phyloP scores from a whole-genome alignment of 2,329 filamentous ascomycete genomes.

The Chaetomium sp. region DNA sequence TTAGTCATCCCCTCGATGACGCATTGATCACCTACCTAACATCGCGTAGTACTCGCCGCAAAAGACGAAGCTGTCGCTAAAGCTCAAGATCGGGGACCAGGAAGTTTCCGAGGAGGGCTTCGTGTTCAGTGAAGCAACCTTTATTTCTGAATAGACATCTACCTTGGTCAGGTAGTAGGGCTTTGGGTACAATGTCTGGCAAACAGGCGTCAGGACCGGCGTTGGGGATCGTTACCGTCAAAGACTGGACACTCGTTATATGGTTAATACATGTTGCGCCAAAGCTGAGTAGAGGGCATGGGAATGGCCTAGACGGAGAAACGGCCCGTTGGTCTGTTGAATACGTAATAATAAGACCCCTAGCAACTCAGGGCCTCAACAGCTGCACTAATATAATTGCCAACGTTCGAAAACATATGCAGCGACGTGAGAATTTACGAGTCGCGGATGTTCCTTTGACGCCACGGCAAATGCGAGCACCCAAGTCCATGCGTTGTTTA shows the following conservation, averaged over 20 bases:
- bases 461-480: neutral
- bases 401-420: neutral
- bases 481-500: neutral
- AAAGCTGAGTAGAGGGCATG: neutral
- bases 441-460: neutral
- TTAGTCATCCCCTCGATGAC: slow-evolving; percentile 44
- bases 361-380: slow-evolving; percentile 19
- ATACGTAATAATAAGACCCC: slow-evolving; percentile 17
- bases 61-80: slow-evolving; percentile 67
- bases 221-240: slow-evolving; percentile 20
- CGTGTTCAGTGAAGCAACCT: slow-evolving; percentile 90
- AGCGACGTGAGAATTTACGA: neutral
- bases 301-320: neutral
- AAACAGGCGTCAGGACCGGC: slow-evolving; percentile 25
- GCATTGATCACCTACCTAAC: slow-evolving; percentile 29
- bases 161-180: neutral
- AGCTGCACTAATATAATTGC: slow-evolving; percentile 23
- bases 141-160: slow-evolving; percentile 67
- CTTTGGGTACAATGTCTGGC: slow-evolving; percentile 30
- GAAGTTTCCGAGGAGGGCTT: slow-evolving; percentile 76
- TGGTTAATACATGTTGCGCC: slow-evolving; percentile 10
- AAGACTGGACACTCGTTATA: slow-evolving; percentile 19
- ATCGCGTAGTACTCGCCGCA: slow-evolving; percentile 66
- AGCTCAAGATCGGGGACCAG: slow-evolving; percentile 81
- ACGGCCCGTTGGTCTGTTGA: slow-evolving; percentile 17